These are phyloP conservation scores for Lyophyllum atratum DNA, from an alignment of 768 basidiomycete species.

Conservation along the genomic window DNA sequence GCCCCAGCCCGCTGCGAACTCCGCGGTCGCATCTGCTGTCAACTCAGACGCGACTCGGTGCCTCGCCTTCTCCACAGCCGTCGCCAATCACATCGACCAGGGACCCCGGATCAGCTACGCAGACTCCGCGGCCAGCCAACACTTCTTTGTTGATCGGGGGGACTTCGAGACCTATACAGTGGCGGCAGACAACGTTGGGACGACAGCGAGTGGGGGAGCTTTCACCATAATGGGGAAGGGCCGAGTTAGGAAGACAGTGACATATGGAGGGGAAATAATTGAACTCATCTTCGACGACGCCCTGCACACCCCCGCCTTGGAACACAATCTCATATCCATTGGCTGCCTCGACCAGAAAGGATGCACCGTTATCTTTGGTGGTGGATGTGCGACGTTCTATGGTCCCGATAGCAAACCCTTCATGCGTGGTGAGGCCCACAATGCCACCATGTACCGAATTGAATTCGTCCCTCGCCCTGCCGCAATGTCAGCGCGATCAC, in stretches of 20 bases:
- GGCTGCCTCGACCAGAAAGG: background rate
- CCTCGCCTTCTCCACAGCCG: background rate
- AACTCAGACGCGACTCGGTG: background rate
- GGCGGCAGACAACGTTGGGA: background rate
- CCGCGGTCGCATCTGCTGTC: background rate
- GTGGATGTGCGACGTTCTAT: too few species aligned
- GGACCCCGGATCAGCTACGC: background rate
- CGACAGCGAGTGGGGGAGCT: background rate
- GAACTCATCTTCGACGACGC: slow-evolving; percentile 2
- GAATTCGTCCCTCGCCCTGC: too few species aligned
- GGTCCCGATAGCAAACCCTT: background rate
- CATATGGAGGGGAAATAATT: background rate
- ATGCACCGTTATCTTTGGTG: background rate
- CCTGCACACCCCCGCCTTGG: background rate
- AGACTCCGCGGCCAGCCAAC: background rate
- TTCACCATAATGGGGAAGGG: background rate
- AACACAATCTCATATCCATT: slow-evolving; percentile 2
- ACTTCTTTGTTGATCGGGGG: background rate
- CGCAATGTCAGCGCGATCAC: too few species aligned
- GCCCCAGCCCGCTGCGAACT: background rate
- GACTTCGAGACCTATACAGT: background rate
- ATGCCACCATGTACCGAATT: too few species aligned
- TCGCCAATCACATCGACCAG: background rate
- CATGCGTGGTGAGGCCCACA: background rate
- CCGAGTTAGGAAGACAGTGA: background rate